Base-by-base conservation (phyloP, 139 green algal species). In the Chlorella ohadii region DNA sequence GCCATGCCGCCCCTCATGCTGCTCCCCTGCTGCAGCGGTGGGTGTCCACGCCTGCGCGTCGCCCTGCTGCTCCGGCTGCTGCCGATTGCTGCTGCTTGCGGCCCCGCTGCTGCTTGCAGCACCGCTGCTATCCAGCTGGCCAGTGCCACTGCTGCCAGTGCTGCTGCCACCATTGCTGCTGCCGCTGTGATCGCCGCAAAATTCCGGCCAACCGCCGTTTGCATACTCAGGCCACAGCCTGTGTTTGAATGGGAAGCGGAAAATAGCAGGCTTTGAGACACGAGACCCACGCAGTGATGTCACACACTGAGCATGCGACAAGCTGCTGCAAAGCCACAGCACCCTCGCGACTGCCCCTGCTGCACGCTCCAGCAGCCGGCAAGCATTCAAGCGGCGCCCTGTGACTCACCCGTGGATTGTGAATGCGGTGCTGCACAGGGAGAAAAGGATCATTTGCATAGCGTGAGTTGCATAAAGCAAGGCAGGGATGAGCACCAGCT, bases 391-490 rank as follows among this genome's bases (percentile, higher is more conserved):
- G n/a, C n/a, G n/a, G n/a, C n/a, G n/a, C n/a, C n/a, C n/a, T n/a
- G n/a, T n/a, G n/a, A n/a, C 44, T 51, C 44, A 78, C 7, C 93
- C 93, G 73, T 96, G 93, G 38, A 96, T 90, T 33, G 92, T 94
- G 74, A 96, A 96, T 25, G 81, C 82, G 61, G 72, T 85, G 9
- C 88, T 91, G 82, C 47, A 67, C 47, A n/a, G 28, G 65, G 74
- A 38, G 78, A 25, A 73, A 25, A 5, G 64, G 64, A 9, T 23
- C 68, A n/a, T n/a, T n/a, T n/a, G n/a, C n/a, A n/a, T n/a, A n/a
- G n/a, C n/a, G n/a, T n/a, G n/a, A n/a, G n/a, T n/a, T n/a, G n/a
- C n/a, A n/a, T n/a, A n/a, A n/a, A n/a, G n/a, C n/a, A n/a, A 55
- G 34, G 68, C 36, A 57, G 20, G 36, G 44, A 51, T 9, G 6